Evolutionary conservation across 164 flowering plant species (phyloP).

Genomic region (Stephania cephalantha): DNA sequence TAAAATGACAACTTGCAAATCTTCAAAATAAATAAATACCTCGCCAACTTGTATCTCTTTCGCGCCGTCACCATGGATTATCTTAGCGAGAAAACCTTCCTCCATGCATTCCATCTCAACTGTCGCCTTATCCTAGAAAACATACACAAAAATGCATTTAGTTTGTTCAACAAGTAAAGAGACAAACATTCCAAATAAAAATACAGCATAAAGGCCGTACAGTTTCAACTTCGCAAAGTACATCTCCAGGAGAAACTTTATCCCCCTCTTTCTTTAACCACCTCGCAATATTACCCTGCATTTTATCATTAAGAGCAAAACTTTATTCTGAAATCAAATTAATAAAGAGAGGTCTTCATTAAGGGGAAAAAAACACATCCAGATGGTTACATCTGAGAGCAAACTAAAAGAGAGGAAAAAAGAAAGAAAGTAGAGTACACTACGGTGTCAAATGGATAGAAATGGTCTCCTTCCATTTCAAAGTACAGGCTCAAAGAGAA

Average conservation of each 20-base stretch:
- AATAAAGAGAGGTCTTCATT: not conserved
- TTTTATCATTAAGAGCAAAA: not conserved
- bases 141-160: not conserved
- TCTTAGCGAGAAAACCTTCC: slow-evolving; percentile 95
- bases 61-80: slow-evolving; percentile 74
- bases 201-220: slow-evolving; percentile 34
- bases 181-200: not conserved
- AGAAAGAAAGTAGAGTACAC: not conserved
- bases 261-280: slow-evolving; percentile 99
- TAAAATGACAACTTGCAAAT: not conserved
- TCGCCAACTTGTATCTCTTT: slow-evolving; percentile 95
- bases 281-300: slow-evolving; percentile 89
- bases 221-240: slow-evolving; percentile 98
- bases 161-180: not conserved
- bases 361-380: not conserved
- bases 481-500: not conserved
- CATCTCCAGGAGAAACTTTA: slow-evolving; percentile 85
- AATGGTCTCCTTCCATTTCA: not conserved
- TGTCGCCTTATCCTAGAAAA: slow-evolving; percentile 78
- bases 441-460: not conserved
- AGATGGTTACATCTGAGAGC: not conserved
- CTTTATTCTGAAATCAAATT: not conserved
- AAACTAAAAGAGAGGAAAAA: not conserved
- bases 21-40: slow-evolving; percentile 37
- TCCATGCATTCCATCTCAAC: slow-evolving; percentile 99